Evolutionary conservation across 2,329 filamentous ascomycete species (phyloP), one percentile per base, ranked within the genome.

Genomic region (Aspergillus texensis): DNA sequence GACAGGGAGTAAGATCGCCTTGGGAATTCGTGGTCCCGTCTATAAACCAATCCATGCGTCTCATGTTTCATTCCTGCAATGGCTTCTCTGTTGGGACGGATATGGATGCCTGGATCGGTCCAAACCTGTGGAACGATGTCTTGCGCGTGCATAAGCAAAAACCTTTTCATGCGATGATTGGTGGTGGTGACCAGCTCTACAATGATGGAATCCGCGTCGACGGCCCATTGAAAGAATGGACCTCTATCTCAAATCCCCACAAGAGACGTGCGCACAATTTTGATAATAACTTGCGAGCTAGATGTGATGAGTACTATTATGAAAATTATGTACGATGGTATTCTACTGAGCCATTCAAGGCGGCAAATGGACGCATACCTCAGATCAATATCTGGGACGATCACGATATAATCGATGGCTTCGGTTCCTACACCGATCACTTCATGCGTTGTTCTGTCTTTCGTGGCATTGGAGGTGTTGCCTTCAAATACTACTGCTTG

Each of bases 111-210:
- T 89, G 87, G 86, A 82, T 83, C 41, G 87, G 88, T 1, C 85
- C 85, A 3, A 85, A 83, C 28, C 77, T 90, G 34, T 89, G 88
- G 88, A 86, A 89, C 66, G 87, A 89, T 65, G 88, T 89, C 36
- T 72, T 89, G 61, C 84, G 87, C 53, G 79, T 86, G 62, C 88
- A 90, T 69, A 82, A 82, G 68, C 74, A 84, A 73, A 82, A 82
- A 66, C 86, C 87, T 9, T 88, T 89, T 75, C 86, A 88, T 71
- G 85, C 88, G 68, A 91, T 90, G 89, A 86, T 97, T 66, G 94
- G 94, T 58, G 94, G 94, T 62, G 94, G 94, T 63, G 94, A 98
- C 74, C 94, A 97, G 79, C 88, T 89, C 68, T 90, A 90, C 78
- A 89, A 89, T 68, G 88, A 89, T 61, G 92, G 91, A 28, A 92